Evolutionary conservation across 1,284 basidiomycete genomes (phyloP).

Genomic region (Wallemia ichthyophaga): DNA sequence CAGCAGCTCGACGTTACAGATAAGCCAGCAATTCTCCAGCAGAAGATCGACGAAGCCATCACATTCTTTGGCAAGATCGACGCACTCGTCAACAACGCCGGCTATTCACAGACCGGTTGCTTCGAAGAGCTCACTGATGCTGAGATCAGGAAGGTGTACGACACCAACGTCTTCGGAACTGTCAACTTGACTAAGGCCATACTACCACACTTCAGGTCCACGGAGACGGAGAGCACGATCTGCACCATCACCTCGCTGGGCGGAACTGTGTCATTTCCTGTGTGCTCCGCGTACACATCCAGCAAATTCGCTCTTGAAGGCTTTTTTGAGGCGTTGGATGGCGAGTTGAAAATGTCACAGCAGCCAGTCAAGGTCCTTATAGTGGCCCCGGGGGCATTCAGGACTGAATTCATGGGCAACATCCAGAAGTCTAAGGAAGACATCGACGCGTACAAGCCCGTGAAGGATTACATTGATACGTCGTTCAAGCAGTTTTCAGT

Average conservation of each 20-base stretch:
- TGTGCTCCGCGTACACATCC: neutral
- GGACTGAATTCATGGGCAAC: neutral
- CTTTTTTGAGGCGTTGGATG: neutral
- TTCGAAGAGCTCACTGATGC: constrained; percentile 8
- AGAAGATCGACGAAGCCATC: constrained; percentile 5
- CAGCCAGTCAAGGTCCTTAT: neutral
- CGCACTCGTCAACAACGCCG: constrained; percentile 14
- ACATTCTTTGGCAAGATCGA: constrained; percentile 10
- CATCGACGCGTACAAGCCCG: neutral
- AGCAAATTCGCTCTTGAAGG: neutral
- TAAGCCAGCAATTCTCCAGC: constrained; percentile 5
- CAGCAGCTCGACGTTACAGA: constrained; percentile 15
- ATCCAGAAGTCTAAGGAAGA: neutral
- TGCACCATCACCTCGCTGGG: neutral
- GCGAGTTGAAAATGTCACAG: neutral
- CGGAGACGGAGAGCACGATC: neutral
- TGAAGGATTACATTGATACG: neutral
- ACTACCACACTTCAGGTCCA: constrained; percentile 10
- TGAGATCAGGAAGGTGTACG: constrained; percentile 7
- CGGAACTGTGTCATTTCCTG: neutral
- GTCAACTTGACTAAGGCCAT: constrained; percentile 9
- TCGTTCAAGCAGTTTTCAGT: neutral
- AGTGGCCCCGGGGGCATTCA: neutral
- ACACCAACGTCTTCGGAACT: constrained; percentile 12
- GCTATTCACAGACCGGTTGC: constrained; percentile 7